Conservation (phyloP, 2,329 filamentous ascomycete species). For the Ampelomyces quisqualis region DNA sequence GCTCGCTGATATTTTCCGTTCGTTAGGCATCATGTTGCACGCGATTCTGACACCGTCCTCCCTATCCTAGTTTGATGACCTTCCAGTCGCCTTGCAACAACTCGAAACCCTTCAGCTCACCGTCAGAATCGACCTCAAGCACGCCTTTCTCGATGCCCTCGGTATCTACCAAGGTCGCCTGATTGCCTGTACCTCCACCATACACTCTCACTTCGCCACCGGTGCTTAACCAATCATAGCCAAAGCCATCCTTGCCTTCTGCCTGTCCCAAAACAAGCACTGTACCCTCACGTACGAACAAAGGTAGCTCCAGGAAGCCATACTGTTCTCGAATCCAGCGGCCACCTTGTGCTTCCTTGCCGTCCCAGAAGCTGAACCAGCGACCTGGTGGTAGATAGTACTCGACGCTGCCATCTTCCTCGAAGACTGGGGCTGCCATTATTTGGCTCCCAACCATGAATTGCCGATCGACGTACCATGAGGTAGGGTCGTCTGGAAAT, state of each 20-base stretch:
- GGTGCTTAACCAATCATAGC: constrained; percentile 46
- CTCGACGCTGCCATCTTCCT: constrained; percentile 62
- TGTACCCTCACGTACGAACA: constrained; percentile 46
- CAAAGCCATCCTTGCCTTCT: constrained; percentile 43
- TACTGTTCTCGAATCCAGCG: constrained; percentile 49
- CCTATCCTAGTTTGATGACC: constrained; percentile 31
- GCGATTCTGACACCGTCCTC: too few relatives aligned
- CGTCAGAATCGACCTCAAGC: constrained; percentile 32
- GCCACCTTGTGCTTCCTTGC: constrained; percentile 45
- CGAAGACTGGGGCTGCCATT: constrained; percentile 65
- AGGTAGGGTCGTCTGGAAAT: constrained; percentile 68
- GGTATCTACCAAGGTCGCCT: constrained; percentile 39
- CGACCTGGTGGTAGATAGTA: constrained; percentile 63
- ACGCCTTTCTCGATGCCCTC: constrained; percentile 33
- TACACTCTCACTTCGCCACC: constrained; percentile 44
- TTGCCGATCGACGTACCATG: constrained; percentile 67
- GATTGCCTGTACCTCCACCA: constrained; percentile 39
- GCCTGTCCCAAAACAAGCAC: constrained; percentile 45
- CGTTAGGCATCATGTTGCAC: too few relatives aligned
- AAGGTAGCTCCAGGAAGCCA: constrained; percentile 44
- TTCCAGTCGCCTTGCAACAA: constrained; percentile 40
- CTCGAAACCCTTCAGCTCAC: constrained; percentile 33
- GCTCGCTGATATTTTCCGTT: too few relatives aligned
- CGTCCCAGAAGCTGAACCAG: constrained; percentile 55
- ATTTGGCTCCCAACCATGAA: constrained; percentile 71